Evolutionary conservation across 805 yeast species (phyloP), one percentile per base, ranked within the genome.

Genomic region (Pachysolen tannophilus): DNA sequence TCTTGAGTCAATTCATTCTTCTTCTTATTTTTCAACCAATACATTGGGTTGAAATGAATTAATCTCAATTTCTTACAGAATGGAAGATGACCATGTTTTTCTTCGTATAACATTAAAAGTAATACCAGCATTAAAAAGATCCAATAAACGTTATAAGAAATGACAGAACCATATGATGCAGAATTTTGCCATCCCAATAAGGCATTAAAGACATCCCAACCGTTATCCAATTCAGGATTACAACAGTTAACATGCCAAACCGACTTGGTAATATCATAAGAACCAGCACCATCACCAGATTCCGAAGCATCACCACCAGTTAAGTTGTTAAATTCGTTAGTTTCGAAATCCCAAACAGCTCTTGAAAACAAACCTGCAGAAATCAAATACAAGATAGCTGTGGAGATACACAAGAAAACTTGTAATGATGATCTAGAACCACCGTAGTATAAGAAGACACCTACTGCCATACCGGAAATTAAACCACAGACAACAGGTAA

Each of bases 201-300:
- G 19, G 97, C 85, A 54, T 90, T 90, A 71, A 90, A 90, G 42
- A 90, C 78, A 73, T 87, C 95, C 97, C 97, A 90, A 65, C 97
- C 97, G 48, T 80, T 78, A 61, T 82, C 90, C 39, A 70, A 67
- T 59, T 82, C 88, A 30, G 97, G 97, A 61, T 87, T 87, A 67
- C 97, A 90, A 65, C 97, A 90, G 71, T 90, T 87, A 42, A 90
- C 94, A 63, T 90, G 98, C 88, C 95, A 90, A 18, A 90, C 96
- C 10, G 82, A 62, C 51, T 71, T 72, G 33, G 67, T 50, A 50
- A 90, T 75, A 60, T 90, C 80, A 62, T 90, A 90, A 18, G 97
- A 81, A 55, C 98, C 98, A 28, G 95, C 90, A 47, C 98, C 98
- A 37, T 79, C 69, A 50, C 97, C 97, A 48, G 69, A 64, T 60